Base-by-base conservation (phyloP, 345 rosid genomes). In the Noccaea caerulescens region DNA sequence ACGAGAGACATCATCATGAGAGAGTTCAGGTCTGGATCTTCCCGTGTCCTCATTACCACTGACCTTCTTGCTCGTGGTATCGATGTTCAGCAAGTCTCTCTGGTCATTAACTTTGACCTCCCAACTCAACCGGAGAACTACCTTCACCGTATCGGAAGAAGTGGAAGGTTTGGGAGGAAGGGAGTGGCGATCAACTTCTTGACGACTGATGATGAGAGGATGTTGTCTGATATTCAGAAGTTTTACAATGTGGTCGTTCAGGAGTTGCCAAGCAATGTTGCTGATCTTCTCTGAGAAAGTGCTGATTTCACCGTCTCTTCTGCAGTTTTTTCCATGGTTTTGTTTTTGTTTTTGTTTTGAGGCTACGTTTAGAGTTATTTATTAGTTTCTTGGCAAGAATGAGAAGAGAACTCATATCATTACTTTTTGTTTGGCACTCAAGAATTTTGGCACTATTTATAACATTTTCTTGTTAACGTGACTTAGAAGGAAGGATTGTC, bases 121-220 rank as follows among this genome's bases (percentile, higher is more conserved):
- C 96, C 96, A 5, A 92, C 98, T 0, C 96, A 89, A 62, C 98
- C 98, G 0, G 94, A 89, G 76, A 92, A 87, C 69, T 89, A 89
- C 80, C 94, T 89, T 14, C 96, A 92, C 73, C 84, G 92, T 38
- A 92, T 92, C 14, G 94, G 96, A 47, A 80, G 94, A 27, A 85
- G 96, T 78, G 96, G 96, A 59, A 82, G 90, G 23, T 92, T 92
- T 25, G 98, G 98, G 27, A 86, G 98, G 52, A 87, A 92, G 69
- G 96, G 98, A 77, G 96, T 87, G 36, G 88, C 98, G 12, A 88
- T 88, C 36, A 88, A 88, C 55, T 88, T 88, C 43, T 80, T 88
- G 72, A 84, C 95, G 0, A 69, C 8, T 11, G 88, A 86, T 0
- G 95, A 88, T n/a, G 90, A 86, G 69, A 82, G 89, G 52, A 84